phyloP scores from a whole-genome alignment of 371 early-diverging fungal species.

The Mortierella polycephala region DNA sequence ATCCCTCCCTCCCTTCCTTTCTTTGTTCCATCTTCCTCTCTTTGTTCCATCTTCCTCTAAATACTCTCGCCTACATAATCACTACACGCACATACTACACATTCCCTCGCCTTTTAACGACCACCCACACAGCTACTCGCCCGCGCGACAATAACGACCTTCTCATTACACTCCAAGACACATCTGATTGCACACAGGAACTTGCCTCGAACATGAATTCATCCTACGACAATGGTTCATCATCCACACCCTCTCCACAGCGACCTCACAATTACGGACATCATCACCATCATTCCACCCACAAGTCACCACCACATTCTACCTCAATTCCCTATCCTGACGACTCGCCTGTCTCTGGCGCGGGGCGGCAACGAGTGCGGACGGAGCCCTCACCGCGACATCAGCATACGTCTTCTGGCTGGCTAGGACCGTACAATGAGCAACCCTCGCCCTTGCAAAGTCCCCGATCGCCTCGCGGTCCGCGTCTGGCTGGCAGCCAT shows the following conservation, averaged over 20 bases:
- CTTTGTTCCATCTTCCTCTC: too few species aligned
- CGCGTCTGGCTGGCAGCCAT: conserved; percentile 13
- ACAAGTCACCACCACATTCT: conserved; percentile 11
- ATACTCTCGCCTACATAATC: too few species aligned
- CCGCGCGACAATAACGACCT: too few species aligned
- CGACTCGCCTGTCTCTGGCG: conserved; percentile 12
- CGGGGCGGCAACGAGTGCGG: conserved; percentile 40
- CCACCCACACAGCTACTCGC: too few species aligned
- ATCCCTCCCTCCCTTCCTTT: too few species aligned
- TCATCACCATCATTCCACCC: conserved; percentile 9
- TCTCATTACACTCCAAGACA: too few species aligned
- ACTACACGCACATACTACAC: too few species aligned
- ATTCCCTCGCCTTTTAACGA: too few species aligned
- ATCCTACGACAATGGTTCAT: conserved; percentile 17
- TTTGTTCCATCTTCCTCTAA: too few species aligned
- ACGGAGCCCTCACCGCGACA: conserved; percentile 45
- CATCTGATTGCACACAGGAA: too few species aligned
- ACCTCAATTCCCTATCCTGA: conserved; percentile 9
- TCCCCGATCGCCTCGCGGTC: conserved; percentile 24
- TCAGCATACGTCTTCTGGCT: conserved; percentile 35
- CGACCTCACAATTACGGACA: conserved; percentile 13
- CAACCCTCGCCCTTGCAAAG: conserved; percentile 20
- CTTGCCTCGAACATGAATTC: conserved; percentile 16
- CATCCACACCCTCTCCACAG: conserved; percentile 32
- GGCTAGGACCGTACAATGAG: conserved; percentile 51